phyloP scores from a whole-genome alignment of 2,329 filamentous ascomycete genomes.

The Cadophora sp. region DNA sequence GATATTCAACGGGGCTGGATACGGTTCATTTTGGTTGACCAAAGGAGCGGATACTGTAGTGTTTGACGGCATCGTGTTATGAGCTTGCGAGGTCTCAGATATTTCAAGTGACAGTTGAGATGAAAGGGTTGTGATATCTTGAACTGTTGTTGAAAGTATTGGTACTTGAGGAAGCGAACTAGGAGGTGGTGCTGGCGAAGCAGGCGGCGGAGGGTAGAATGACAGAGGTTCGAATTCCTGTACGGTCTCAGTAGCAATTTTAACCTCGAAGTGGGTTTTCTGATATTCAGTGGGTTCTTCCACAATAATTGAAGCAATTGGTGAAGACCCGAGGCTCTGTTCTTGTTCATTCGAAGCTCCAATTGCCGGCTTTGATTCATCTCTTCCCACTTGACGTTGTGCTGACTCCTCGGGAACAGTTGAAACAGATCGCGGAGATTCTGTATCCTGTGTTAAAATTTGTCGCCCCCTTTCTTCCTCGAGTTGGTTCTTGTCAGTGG shows the following conservation, averaged over 20 bases:
- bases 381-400: neutral
- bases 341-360: neutral
- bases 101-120: slow-evolving; percentile 5
- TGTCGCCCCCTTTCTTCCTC: neutral
- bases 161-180: slow-evolving; percentile 11
- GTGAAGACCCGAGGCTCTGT: neutral
- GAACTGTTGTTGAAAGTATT: neutral
- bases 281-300: slow-evolving; percentile 3
- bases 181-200: slow-evolving; percentile 16
- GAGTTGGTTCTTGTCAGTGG: neutral
- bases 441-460: neutral
- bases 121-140: neutral
- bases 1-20: neutral
- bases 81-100: neutral
- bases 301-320: neutral
- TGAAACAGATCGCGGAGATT: neutral
- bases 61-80: neutral
- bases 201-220: slow-evolving; percentile 12
- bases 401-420: neutral
- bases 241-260: neutral
- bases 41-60: neutral
- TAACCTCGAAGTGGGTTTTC: neutral
- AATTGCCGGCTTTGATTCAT: neutral
- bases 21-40: neutral
- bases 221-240: slow-evolving; percentile 18